phyloP scores from a whole-genome alignment of 768 basidiomycete genomes.

The Agrocybe praecox region DNA sequence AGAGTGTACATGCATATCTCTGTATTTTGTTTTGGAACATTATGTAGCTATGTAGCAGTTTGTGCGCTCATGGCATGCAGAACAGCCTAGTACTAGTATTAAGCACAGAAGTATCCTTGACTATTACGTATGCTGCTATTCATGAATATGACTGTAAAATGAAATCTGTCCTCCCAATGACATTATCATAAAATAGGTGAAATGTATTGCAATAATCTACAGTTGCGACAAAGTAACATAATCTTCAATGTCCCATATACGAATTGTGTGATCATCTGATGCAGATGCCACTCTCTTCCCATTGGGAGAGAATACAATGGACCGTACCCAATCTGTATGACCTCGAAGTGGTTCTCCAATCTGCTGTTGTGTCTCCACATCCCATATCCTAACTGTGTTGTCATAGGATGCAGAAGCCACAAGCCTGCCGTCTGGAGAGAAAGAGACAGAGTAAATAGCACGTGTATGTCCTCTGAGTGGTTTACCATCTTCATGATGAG shows the following conservation, averaged over 20 bases:
- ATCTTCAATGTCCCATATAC: not conserved
- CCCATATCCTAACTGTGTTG: not conserved
- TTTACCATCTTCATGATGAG: not conserved
- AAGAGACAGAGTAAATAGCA: not conserved
- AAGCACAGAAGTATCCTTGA: too few relatives aligned
- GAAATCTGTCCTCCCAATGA: too few relatives aligned
- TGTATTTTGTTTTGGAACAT: too few relatives aligned
- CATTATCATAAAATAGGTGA: too few relatives aligned
- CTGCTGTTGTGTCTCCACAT: not conserved
- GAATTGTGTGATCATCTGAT: not conserved
- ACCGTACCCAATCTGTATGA: not conserved
- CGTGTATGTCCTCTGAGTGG: not conserved
- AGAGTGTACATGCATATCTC: too few relatives aligned
- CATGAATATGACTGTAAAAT: too few relatives aligned
- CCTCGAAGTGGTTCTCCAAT: not conserved
- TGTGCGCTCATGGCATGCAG: too few relatives aligned
- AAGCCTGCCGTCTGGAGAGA: constrained; percentile 1
- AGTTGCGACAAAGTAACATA: not conserved
- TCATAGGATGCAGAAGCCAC: constrained; percentile 4
- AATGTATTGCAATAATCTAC: too few relatives aligned
- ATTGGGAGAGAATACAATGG: not conserved
- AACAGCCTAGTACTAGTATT: too few relatives aligned
- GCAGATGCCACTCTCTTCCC: not conserved
- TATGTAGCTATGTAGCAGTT: too few relatives aligned
- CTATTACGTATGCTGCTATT: too few relatives aligned